Percentiles rank a stretch among this genome's conserved stretches.
Evolutionary conservation across 148 eudicot species (phyloP).

Genomic region (Rhododendron griersonianum): DNA sequence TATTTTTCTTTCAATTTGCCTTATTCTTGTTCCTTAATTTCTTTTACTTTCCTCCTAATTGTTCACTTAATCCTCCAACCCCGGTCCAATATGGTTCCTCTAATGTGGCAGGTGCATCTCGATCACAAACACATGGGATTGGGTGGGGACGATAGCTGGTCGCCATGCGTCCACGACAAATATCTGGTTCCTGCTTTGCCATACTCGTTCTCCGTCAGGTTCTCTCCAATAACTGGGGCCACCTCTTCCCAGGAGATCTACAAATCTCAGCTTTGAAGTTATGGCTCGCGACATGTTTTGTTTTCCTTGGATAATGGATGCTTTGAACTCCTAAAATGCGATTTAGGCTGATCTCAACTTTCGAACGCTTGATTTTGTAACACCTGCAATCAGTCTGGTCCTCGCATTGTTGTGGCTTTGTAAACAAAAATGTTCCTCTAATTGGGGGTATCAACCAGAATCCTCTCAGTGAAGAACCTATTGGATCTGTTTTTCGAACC

Average conservation of each 20-base stretch:
- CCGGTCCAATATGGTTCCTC: not conserved
- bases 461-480: not conserved
- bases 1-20: not conserved
- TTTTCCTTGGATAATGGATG: not conserved
- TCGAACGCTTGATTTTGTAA: not conserved
- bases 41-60: not conserved
- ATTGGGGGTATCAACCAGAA: not conserved
- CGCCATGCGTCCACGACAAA: conserved; percentile 76
- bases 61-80: not conserved
- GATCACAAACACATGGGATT: conserved; percentile 99
- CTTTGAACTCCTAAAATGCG: not conserved
- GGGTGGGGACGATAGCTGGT: conserved; percentile 98
- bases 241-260: conserved; percentile 45
- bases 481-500: not conserved
- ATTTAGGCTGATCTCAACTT: not conserved
- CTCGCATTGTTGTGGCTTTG: not conserved
- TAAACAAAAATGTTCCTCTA: not conserved
- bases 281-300: not conserved
- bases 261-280: conserved; percentile 42
- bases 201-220: conserved; percentile 60
- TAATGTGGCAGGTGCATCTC: conserved; percentile 75
- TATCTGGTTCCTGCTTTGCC: conserved; percentile 70
- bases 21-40: not conserved
- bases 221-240: conserved; percentile 45
- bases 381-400: not conserved